phyloP scores from a whole-genome alignment of 306 rosid genomes.

The Dalbergia oliveri region DNA sequence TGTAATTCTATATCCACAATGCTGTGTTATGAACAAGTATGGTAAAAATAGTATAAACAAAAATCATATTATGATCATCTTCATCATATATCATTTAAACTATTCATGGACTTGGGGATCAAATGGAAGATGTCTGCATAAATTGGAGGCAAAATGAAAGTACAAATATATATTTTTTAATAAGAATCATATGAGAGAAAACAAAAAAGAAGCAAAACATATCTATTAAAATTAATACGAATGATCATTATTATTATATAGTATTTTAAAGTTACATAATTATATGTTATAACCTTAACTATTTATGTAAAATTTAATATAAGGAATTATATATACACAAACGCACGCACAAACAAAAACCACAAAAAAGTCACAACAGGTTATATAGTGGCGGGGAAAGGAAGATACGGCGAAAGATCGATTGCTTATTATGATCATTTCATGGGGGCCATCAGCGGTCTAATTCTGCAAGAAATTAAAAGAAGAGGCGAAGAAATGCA shows the following conservation, averaged over 20 bases:
- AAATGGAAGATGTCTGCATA: neutral
- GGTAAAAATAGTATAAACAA: neutral
- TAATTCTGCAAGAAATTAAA: constrained; percentile 32
- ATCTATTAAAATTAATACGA: no score
- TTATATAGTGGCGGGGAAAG: no score
- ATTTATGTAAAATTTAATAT: no score
- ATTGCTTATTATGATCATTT: constrained; percentile 44
- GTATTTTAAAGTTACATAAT: no score
- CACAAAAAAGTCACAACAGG: no score
- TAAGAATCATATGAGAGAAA: no score
- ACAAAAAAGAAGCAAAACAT: no score
- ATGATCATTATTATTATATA: no score
- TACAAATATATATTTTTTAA: neutral
- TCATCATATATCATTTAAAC: neutral
- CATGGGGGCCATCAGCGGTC: constrained; percentile 28
- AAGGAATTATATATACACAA: no score
- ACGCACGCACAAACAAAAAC: no score
- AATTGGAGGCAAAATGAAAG: neutral
- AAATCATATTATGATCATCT: neutral
- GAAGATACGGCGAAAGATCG: neutral
- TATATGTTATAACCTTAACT: no score
- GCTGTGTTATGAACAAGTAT: neutral
- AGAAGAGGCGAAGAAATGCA: constrained; percentile 34
- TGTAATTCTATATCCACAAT: neutral
- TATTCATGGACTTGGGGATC: neutral